Base-by-base conservation (phyloP, 2,329 filamentous ascomycete genomes). In the Colletotrichum melonis region DNA sequence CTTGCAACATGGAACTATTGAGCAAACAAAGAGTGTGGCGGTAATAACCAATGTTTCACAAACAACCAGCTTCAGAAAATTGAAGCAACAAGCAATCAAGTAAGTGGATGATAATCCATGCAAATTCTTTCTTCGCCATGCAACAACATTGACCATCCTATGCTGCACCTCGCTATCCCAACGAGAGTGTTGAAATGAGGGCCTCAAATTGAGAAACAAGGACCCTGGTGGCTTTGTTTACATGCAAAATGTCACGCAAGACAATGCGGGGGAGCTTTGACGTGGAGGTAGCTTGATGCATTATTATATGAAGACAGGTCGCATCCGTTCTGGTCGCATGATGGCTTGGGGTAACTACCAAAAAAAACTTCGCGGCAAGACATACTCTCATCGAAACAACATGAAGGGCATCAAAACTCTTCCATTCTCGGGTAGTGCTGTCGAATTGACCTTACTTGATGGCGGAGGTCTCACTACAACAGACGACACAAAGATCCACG, bases 401-500 rank as follows among this genome's bases (percentile, higher is more conserved):
- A 49, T 49, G 42, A 22, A 49, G 19, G 42, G 9, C 42, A 19
- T 22, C 7, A 22, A 22, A 11, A 49, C 6, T 9, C 42, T 49
- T 49, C 42, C 19, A 49, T 9, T 19, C 42, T 49, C 42, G 42
- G 4, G 19, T 49, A 49, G 19, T 8, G 19, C 42, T 5, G 19
- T 60, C 12, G 58, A 60, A 12, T 9, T 60, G n/a, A n/a, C 11
- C n/a, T 38, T 60, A 38, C n/a, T 42, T 32, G 58, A 60, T 38
- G 58, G 58, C 22, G 58, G 58, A 22, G 58, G 58, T n/a, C 24
- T 60, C 6, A 60, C 58, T 24, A 60, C 58, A 32, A 60, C 58
- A 5, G 58, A 60, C 32, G 58, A 60, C 58, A 60, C 58, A 24
- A 60, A 38, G 58, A 60, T 60, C n/a, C 58, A 60, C 30, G 58